Base-by-base conservation (phyloP, 2,329 filamentous ascomycete genomes). In the Ophiobolus disseminans region DNA sequence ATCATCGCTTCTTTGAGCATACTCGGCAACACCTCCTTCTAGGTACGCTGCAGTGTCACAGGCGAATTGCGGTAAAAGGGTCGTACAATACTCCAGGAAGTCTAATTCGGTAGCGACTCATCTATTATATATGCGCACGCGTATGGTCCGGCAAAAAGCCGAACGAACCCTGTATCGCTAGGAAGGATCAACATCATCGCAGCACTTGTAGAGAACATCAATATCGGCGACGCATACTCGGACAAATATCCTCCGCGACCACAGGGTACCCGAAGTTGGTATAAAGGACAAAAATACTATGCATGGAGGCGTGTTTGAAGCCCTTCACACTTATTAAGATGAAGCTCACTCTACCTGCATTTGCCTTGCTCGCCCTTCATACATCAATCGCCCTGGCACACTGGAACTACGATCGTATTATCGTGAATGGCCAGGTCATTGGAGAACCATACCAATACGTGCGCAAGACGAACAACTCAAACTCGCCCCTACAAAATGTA, bases 341-440 rank as follows among this genome's bases (percentile, higher is more conserved):
- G 47, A 52, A 32, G 17, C 14, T 19, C 19, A 14, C 26, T 16
- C 17, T 19, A 5, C 20, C 32, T 39, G 42, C 22, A 7, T 16
- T 61, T n/a, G 25, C 45, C 21, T 14, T 53, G 11, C 31, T 54
- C 7, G 16, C 35, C 5, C 25, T 38, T 8, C 19, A 26, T 26
- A 32, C 48, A 1, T 50, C 46, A 2, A 45, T 36, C n/a, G 37
- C 43, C 21, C 25, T 48, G 6, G 54, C 53, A 5, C 65, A 67
- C 43, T 66, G 60, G 58, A 66, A 58, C 39, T 65, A 67, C 49
- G 60, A 66, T 34, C 54, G 55, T 4, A 54, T 69, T 6, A 65
- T 68, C 20, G 59, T 69, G 3, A 65, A 68, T 39, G 58, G 56
- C 37, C 21, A 61, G 42, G 46, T 62, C 21, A 57, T 62, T 26